These are phyloP conservation scores for Fusarium subglutinans DNA, from an alignment of 2,329 filamentous ascomycete species.

Conservation along the genomic window DNA sequence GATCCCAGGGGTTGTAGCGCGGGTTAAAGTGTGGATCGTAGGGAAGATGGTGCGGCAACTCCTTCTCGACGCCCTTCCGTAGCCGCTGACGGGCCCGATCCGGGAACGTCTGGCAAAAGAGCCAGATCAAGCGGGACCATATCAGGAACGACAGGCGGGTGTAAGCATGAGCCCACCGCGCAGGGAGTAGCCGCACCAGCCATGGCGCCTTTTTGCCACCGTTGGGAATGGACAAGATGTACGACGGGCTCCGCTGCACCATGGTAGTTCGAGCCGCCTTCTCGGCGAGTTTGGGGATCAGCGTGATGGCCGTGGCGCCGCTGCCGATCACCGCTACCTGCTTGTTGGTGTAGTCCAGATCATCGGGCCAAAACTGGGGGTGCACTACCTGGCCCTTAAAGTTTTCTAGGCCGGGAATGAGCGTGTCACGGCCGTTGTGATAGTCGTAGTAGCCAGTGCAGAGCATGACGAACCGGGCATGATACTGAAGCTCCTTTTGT, in stretches of 20 bases:
- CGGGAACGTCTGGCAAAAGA: not conserved
- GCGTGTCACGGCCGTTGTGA: not conserved
- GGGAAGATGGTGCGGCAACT: not conserved
- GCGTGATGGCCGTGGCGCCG: not conserved
- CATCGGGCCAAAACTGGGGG: not conserved
- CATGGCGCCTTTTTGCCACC: not conserved
- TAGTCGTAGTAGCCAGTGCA: not conserved
- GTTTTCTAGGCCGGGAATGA: not conserved
- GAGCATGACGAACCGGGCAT: not conserved
- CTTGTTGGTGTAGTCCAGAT: not conserved
- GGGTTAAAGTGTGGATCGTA: not conserved
- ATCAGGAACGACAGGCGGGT: not conserved
- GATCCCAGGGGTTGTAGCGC: not conserved
- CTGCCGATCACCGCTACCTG: not conserved
- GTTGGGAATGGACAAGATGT: not conserved
- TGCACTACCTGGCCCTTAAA: not conserved
- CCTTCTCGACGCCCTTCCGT: not conserved
- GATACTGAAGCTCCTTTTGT: not conserved
- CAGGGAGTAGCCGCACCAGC: not conserved
- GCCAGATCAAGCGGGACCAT: not conserved
- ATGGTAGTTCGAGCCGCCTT: not conserved
- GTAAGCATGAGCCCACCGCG: not conserved
- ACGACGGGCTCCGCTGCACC: not conserved
- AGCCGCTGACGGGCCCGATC: not conserved
- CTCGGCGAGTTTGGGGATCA: not conserved